Conservation (phyloP, 495 filamentous ascomycete genomes). For the Aspergillus panamensis region DNA sequence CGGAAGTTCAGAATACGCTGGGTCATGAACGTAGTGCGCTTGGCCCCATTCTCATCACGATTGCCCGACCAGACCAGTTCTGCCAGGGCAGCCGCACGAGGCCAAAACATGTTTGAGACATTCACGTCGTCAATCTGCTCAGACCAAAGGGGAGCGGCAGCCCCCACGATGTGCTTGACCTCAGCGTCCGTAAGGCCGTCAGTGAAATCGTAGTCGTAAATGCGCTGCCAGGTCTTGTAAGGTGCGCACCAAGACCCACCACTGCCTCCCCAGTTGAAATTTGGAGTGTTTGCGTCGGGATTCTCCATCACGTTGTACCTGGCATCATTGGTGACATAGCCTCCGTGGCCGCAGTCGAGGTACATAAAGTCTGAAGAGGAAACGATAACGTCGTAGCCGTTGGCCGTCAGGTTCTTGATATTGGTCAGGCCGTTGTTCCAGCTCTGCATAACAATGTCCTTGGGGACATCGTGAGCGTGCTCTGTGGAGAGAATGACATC, state of each 20-base stretch:
- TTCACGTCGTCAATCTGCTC: slow-evolving; percentile 54
- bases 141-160: slow-evolving; percentile 50
- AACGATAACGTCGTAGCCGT: slow-evolving; percentile 53
- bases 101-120: slow-evolving; percentile 50
- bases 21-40: slow-evolving; percentile 50
- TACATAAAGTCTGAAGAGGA: slow-evolving; percentile 54
- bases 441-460: slow-evolving; percentile 51
- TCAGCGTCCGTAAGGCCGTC: slow-evolving; percentile 43
- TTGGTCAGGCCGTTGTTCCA: slow-evolving; percentile 53
- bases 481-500: slow-evolving; percentile 44
- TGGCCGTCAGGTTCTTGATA: slow-evolving; percentile 49
- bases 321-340: slow-evolving; percentile 52
- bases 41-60: slow-evolving; percentile 41
- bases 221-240: slow-evolving; percentile 60
- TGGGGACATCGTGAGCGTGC: slow-evolving; percentile 45
- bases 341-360: slow-evolving; percentile 54
- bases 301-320: slow-evolving; percentile 51
- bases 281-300: slow-evolving; percentile 38
- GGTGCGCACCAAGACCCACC: slow-evolving; percentile 58
- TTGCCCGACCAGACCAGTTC: slow-evolving; percentile 56
- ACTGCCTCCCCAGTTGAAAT: slow-evolving; percentile 52
- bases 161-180: slow-evolving; percentile 46
- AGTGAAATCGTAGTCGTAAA: slow-evolving; percentile 59
- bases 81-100: slow-evolving; percentile 51
- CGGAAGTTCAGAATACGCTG: slow-evolving; percentile 57